These are phyloP conservation scores for Pachyrhizus erosus DNA, from an alignment of 306 rosid species.

Conservation along the genomic window DNA sequence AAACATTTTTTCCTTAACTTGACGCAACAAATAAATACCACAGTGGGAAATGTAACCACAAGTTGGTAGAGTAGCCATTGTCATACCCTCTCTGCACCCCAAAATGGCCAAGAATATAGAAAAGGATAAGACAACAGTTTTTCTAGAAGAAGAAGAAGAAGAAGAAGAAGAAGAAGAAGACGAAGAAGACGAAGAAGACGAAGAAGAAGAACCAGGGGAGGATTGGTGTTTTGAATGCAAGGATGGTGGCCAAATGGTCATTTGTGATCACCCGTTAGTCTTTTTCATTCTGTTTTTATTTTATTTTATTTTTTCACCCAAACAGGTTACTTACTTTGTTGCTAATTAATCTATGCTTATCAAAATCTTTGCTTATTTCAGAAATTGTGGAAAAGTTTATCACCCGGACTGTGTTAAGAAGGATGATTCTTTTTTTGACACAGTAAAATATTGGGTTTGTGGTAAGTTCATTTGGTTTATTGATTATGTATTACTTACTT, in stretches of 20 bases:
- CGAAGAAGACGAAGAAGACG: not conserved
- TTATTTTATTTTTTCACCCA: not conserved
- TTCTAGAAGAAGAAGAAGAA: not conserved
- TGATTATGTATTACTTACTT: not conserved
- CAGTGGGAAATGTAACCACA: not conserved
- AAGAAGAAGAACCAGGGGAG: slow-evolving; percentile 19
- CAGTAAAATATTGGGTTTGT: slow-evolving; percentile 57
- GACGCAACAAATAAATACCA: not conserved
- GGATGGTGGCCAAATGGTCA: slow-evolving; percentile 52
- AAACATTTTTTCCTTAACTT: not conserved
- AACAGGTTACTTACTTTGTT: not conserved
- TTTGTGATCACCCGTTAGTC: slow-evolving; percentile 50
- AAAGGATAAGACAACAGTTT: not conserved
- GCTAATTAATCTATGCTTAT: not conserved
- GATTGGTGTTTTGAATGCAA: slow-evolving; percentile 58
- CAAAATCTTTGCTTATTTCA: slow-evolving; percentile 28
- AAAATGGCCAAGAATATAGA: not conserved
- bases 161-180: too few species aligned
- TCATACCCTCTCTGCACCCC: not conserved
- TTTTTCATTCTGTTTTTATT: not conserved
- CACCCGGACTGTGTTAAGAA: slow-evolving; percentile 57
- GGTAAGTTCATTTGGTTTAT: slow-evolving; percentile 52
- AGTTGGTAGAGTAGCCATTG: not conserved
- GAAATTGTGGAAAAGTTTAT: slow-evolving; percentile 72
- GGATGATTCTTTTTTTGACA: slow-evolving; percentile 29